Evolutionary conservation across 1,284 basidiomycete species (phyloP).

Genomic region (Fomitopsis pinicola): DNA sequence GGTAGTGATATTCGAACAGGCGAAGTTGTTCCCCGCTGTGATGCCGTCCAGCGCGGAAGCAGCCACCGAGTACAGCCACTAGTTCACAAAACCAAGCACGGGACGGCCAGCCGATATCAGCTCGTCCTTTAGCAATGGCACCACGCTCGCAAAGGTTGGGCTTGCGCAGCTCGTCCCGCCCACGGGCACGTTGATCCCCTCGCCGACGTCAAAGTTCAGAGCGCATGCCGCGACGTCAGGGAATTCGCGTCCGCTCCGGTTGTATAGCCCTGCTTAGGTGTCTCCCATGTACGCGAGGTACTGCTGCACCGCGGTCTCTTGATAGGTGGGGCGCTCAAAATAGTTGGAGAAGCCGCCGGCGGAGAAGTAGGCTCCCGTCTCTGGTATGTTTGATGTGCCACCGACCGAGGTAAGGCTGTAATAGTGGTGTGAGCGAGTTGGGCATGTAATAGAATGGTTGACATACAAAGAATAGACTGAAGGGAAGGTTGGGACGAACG

Average conservation of each 20-base stretch:
- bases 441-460: slow-evolving; percentile 28
- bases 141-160: slow-evolving; percentile 43
- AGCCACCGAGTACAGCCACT: slow-evolving; percentile 32
- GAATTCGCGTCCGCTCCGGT: slow-evolving; percentile 32
- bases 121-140: slow-evolving; percentile 57
- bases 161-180: slow-evolving; percentile 45
- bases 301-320: slow-evolving; percentile 33
- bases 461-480: slow-evolving; percentile 59
- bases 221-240: slow-evolving; percentile 18
- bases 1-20: slow-evolving; percentile 29
- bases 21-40: slow-evolving; percentile 23
- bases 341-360: slow-evolving; percentile 65
- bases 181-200: slow-evolving; percentile 38
- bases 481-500: slow-evolving; percentile 68
- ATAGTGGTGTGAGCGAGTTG: not conserved
- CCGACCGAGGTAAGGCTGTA: not conserved
- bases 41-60: slow-evolving; percentile 39
- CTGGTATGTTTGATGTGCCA: slow-evolving; percentile 26
- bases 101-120: slow-evolving; percentile 41
- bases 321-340: slow-evolving; percentile 52
- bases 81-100: slow-evolving; percentile 47
- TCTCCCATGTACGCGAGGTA: not conserved
- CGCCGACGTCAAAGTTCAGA: slow-evolving; percentile 47
- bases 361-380: slow-evolving; percentile 47
- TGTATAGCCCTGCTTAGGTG: slow-evolving; percentile 42